Conservation (phyloP, 2,329 filamentous ascomycete genomes). For the Cercospora sesami region DNA sequence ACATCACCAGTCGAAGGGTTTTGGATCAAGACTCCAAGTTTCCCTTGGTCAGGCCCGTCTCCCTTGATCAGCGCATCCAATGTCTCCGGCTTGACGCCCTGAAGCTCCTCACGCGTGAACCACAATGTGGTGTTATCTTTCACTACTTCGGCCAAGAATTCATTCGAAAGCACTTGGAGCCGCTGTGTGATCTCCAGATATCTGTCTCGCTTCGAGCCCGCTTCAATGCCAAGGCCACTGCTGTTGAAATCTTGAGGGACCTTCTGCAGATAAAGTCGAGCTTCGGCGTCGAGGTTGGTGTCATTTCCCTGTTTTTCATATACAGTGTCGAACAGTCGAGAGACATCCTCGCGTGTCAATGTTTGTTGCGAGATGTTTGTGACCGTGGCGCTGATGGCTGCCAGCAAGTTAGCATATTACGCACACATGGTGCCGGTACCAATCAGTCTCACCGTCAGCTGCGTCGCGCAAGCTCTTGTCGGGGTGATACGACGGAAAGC, state of each 20-base stretch:
- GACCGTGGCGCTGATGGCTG: conserved; percentile 41
- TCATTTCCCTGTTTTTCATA: conserved; percentile 46
- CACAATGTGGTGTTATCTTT: conserved; percentile 75
- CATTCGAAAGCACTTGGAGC: conserved; percentile 67
- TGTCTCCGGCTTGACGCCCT: conserved; percentile 72
- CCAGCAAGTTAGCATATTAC: conserved; percentile 40
- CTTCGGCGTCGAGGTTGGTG: conserved; percentile 64
- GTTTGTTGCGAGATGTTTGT: conserved; percentile 70
- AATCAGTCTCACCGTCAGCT: conserved; percentile 38
- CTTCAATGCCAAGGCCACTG: conserved; percentile 69
- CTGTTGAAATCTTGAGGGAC: conserved; percentile 71
- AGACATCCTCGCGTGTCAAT: conserved; percentile 75
- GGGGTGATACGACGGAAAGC: background rate
- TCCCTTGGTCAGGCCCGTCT: conserved; percentile 68
- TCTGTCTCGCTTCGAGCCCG: conserved; percentile 66
- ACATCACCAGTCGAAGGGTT: conserved; percentile 67
- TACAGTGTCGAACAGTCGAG: conserved; percentile 55
- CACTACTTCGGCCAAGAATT: conserved; percentile 73
- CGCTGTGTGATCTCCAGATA: conserved; percentile 83
- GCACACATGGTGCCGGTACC: no score
- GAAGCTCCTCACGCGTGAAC: conserved; percentile 70
- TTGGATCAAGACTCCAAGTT: conserved; percentile 67
- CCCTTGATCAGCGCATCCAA: conserved; percentile 67
- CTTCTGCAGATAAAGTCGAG: conserved; percentile 67
- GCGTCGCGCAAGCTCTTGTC: background rate